Base-by-base conservation (phyloP, 768 basidiomycete species). In the Pulveroboletus sp. region DNA sequence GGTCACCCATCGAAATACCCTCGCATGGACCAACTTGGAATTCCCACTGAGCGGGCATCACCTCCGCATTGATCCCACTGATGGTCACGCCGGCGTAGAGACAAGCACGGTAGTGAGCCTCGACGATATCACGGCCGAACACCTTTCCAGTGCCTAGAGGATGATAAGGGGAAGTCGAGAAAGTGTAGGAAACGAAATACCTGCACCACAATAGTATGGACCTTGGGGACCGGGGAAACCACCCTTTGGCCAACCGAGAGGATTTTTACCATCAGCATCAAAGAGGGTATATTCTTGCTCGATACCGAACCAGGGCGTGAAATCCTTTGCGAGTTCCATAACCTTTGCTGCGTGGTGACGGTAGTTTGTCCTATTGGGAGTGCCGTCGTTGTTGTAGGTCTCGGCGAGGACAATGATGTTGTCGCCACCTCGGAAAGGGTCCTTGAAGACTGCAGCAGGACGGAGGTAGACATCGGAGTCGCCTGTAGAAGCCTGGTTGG, bases 1-100 rank as follows among this genome's bases (percentile, higher is more conserved):
- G 95, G 71, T 99, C 96, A 60, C 96, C 96, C 93, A 98, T 95
- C 52, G 86, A 78, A 70, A 98, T 97, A 47, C 96, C 96, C 69
- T 90, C 88, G 63, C 95, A 98, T 28, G 96, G 96, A 46, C 96
- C 95, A 60, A 99, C 93, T 73, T 99, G 96, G 88, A 95, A 99
- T 76, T 99, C 96, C 96, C 96, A 99, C 71, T 99, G 96, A 49
- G 94, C 85, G 14, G 96, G 95, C 95, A 98, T 98, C 54, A 98
- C 95, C 74, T 98, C 96, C 53, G 95, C 95, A 70, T 98, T 99
- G 76, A 99, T 97, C 67, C 96, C 96, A 58, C 90, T 93, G 75
- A 98, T 98, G 77, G 93, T 93, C 74, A 99, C 80, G 59, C 93
- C 94, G 49, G 93, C 73, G 68, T 95, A 94, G 47, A 95, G 82